These are phyloP conservation scores for Groenewaldozyma auringiensis DNA, from an alignment of 1,139 yeast species.

Conservation along the genomic window DNA sequence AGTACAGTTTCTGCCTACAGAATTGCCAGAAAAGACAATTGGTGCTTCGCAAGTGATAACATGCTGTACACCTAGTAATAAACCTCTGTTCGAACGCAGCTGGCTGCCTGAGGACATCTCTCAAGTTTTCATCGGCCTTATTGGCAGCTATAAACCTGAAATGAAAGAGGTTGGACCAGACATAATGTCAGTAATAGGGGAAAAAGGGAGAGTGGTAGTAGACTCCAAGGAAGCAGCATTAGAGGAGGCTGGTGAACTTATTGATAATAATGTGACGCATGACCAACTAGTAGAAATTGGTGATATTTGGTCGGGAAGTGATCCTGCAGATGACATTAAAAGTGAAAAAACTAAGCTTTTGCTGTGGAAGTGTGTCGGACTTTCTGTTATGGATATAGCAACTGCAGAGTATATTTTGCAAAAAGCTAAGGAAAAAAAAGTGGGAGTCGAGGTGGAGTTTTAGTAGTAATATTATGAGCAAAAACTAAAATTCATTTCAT, in stretches of 20 bases:
- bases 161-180: constrained; percentile 13
- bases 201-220: constrained; percentile 9
- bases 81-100: constrained; percentile 9
- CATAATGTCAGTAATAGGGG: constrained; percentile 7
- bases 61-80: constrained; percentile 7
- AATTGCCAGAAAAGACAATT: neutral
- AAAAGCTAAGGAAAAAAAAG: neutral
- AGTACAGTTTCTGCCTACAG: neutral
- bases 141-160: constrained; percentile 13
- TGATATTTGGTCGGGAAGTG: constrained; percentile 1
- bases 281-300: constrained; percentile 12
- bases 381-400: constrained; percentile 4
- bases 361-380: constrained; percentile 7
- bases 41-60: constrained; percentile 1
- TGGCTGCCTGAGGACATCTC: constrained; percentile 5
- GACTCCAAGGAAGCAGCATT: constrained; percentile 9
- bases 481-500: no score
- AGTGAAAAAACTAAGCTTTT: neutral
- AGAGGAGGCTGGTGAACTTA: constrained; percentile 11
- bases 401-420: neutral
- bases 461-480: no score
- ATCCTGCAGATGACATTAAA: neutral
- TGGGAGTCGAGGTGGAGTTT: constrained; percentile 1
- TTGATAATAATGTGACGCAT: constrained; percentile 6
- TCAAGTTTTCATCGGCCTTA: constrained; percentile 9